Base-by-base conservation (phyloP, 345 rosid genomes). In the Moricandia arvensis region DNA sequence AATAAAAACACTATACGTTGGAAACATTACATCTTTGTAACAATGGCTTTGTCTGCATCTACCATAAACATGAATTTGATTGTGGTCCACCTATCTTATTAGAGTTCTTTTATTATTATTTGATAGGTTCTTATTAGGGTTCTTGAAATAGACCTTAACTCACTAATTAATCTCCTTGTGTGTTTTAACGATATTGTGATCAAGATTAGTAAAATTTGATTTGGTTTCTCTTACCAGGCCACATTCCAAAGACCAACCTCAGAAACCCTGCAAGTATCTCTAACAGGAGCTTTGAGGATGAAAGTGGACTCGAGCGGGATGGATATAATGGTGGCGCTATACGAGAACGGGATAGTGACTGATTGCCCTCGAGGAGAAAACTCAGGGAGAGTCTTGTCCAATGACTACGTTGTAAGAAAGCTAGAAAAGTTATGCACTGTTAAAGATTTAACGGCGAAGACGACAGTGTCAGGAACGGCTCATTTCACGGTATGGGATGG, bases 371-470 rank as follows among this genome's bases (percentile, higher is more conserved):
- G 29, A 3, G 96, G 97, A 51, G 97, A 92, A 74, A 92, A 90
- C 81, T 85, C 85, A 73, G 95, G 90, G 13, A 83, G 85, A 21
- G 87, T 93, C 13, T 68, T 93, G 15, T 77, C 91, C 15, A 89
- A 88, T 71, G 95, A 93, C 79, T 87, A 78, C 6, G 88, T 93
- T 9, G 95, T 93, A n/a, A 82, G 96, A 74, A 90, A 78, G 85
- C 84, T 90, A 1, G 93, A 88, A 76, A 93, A 85, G 69, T 84
- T 93, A 63, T 82, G 89, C 66, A 81, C 85, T 6, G 87, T 88
- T 51, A 87, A 83, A 70, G 93, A 90, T 70, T 60, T 84, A 29
- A 73, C 90, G 1, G 77, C 88, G 18, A 89, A 81, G 85, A 91
- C 86, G 73, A 78, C 79, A 1, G 74, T 93, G 8, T 82, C 92